phyloP scores from a whole-genome alignment of 768 basidiomycete species.

The Tylopilus sp. region DNA sequence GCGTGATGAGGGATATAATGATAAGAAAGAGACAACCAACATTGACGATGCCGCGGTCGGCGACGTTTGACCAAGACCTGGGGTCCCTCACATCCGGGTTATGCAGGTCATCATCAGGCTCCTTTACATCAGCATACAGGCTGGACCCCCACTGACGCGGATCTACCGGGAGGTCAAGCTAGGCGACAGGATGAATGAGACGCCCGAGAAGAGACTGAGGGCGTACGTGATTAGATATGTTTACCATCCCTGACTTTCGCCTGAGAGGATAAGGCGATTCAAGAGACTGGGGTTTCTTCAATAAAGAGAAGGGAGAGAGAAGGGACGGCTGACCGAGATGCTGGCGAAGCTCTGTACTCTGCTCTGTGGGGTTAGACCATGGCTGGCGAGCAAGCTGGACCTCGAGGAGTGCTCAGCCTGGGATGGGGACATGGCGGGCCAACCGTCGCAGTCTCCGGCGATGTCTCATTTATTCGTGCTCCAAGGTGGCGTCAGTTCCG shows the following conservation, averaged over 20 bases:
- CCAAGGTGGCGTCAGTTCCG: slow-evolving; percentile 7
- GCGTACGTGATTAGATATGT: slow-evolving; percentile 45
- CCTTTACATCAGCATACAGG: slow-evolving; percentile 50
- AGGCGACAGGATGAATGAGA: background rate
- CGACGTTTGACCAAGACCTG: slow-evolving; percentile 41
- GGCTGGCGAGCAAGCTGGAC: slow-evolving; percentile 10
- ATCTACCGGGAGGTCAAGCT: slow-evolving; percentile 68
- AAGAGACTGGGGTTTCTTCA: slow-evolving; percentile 16
- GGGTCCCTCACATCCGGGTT: slow-evolving; percentile 48
- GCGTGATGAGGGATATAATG: slow-evolving; percentile 41
- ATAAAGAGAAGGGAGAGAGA: background rate
- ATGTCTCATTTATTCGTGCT: too few relatives aligned
- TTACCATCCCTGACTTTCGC: slow-evolving; percentile 33
- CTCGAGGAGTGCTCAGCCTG: slow-evolving; percentile 9
- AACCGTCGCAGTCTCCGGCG: background rate
- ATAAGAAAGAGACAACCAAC: slow-evolving; percentile 65
- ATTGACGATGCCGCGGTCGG: slow-evolving; percentile 65
- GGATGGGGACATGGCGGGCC: slow-evolving; percentile 15
- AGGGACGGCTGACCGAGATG: slow-evolving; percentile 15
- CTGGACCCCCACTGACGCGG: slow-evolving; percentile 65
- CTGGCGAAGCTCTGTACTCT: slow-evolving; percentile 28
- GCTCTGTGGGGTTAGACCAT: slow-evolving; percentile 15
- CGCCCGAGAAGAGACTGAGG: background rate
- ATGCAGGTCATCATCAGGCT: slow-evolving; percentile 72
- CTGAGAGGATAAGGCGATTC: slow-evolving; percentile 41